phyloP scores from a whole-genome alignment of 2,329 filamentous ascomycete species.

The Mycosphaerelloides madeirae region DNA sequence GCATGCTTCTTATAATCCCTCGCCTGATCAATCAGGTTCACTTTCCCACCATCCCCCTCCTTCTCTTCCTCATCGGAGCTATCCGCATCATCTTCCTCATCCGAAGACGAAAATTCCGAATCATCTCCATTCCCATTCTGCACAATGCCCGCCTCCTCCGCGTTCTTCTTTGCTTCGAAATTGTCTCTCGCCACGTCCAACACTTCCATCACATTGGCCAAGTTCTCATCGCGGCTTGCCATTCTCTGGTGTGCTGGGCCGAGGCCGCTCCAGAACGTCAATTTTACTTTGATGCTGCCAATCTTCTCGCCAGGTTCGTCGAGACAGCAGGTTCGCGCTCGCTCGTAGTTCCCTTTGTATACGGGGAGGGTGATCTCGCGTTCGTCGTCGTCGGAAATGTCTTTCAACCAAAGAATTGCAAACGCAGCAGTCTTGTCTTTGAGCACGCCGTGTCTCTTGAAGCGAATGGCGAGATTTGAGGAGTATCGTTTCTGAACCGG shows the following conservation, averaged over 20 bases:
- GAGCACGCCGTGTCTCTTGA: slow-evolving; percentile 47
- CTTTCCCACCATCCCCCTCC: slow-evolving; percentile 19
- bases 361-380: slow-evolving; percentile 55
- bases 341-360: slow-evolving; percentile 61
- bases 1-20: slow-evolving; percentile 58
- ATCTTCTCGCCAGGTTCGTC: slow-evolving; percentile 54
- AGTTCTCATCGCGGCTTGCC: slow-evolving; percentile 51
- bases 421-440: slow-evolving; percentile 57
- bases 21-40: slow-evolving; percentile 46
- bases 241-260: slow-evolving; percentile 55
- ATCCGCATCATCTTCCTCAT: slow-evolving; percentile 16
- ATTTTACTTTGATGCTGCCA: slow-evolving; percentile 53
- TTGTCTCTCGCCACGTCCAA: slow-evolving; percentile 59
- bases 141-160: slow-evolving; percentile 19
- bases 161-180: slow-evolving; percentile 36
- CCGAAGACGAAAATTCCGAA: slow-evolving; percentile 14
- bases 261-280: slow-evolving; percentile 60
- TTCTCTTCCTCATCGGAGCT: slow-evolving; percentile 3
- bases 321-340: slow-evolving; percentile 47
- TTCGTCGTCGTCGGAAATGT: slow-evolving; percentile 65
- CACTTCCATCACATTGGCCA: slow-evolving; percentile 60
- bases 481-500: slow-evolving; percentile 60
- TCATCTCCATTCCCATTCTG: slow-evolving; percentile 14
- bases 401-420: slow-evolving; percentile 62
- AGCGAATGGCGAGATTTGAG: slow-evolving; percentile 53